phyloP scores from a whole-genome alignment of 257 asterid species.

The Misopates orontium region DNA sequence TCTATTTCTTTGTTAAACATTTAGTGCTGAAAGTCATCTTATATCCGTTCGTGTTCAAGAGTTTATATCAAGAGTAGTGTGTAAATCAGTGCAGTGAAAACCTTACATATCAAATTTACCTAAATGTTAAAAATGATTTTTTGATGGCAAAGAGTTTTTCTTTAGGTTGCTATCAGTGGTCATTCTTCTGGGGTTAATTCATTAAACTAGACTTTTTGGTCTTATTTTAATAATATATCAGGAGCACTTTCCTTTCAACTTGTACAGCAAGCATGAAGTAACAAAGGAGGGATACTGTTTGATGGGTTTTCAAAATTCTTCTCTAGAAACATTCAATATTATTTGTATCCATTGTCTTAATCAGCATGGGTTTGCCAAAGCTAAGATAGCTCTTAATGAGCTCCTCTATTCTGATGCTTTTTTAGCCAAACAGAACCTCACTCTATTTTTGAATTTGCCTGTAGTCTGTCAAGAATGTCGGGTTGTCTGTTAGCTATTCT shows the following conservation, averaged over 20 bases:
- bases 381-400: background rate
- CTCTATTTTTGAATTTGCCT: background rate
- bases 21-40: background rate
- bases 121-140: background rate
- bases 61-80: slow-evolving; percentile 5
- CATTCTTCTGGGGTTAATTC: background rate
- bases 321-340: background rate
- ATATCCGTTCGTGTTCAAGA: background rate
- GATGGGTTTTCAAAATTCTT: background rate
- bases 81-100: background rate
- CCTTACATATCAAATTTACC: background rate
- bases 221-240: background rate
- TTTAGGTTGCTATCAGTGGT: background rate
- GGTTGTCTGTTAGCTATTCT: background rate
- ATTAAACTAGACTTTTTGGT: background rate
- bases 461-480: background rate
- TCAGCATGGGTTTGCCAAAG: slow-evolving; percentile 8
- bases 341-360: background rate
- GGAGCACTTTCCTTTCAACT: background rate
- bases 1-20: slow-evolving; percentile 17
- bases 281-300: background rate
- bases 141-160: background rate
- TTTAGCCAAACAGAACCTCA: background rate
- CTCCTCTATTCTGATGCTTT: background rate
- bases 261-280: background rate